phyloP scores from a whole-genome alignment of 1,139 yeast species.

The Suzukiozyma palmioleophila region DNA sequence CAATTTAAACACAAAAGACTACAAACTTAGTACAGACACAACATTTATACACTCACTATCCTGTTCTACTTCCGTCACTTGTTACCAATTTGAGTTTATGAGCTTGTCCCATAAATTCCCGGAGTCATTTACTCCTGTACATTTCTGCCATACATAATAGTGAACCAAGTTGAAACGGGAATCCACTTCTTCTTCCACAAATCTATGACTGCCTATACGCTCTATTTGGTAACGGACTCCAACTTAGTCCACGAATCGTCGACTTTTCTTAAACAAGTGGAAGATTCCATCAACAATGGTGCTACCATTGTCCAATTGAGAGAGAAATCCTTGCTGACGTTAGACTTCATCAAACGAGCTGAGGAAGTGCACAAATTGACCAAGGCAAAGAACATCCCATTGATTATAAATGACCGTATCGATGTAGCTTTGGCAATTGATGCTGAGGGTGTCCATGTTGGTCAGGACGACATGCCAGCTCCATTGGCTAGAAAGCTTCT shows the following conservation, averaged over 20 bases:
- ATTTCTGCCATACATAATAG: not conserved
- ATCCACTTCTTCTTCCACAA: not conserved
- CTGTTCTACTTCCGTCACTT: too few relatives aligned
- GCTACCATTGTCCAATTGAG: constrained; percentile 80
- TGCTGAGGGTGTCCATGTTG: constrained; percentile 93
- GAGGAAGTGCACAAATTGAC: constrained; percentile 58
- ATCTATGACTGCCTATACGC: constrained; percentile 44
- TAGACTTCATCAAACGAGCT: constrained; percentile 64
- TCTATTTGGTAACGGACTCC: constrained; percentile 81
- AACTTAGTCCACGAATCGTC: constrained; percentile 65
- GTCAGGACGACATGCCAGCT: constrained; percentile 86
- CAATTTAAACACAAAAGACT: too few relatives aligned
- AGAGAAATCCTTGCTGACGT: constrained; percentile 71
- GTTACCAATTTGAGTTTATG: too few relatives aligned
- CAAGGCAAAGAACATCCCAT: constrained; percentile 55
- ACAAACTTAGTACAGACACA: too few relatives aligned
- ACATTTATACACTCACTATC: too few relatives aligned
- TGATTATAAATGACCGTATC: constrained; percentile 81
- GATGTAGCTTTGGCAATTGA: constrained; percentile 88
- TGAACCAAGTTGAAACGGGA: not conserved
- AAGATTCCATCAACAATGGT: constrained; percentile 62
- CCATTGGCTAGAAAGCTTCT: constrained; percentile 54
- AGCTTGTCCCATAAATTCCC: too few relatives aligned
- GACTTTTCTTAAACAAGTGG: constrained; percentile 58
- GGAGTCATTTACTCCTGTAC: not conserved